These are phyloP conservation scores for Lichtheimia ramosa DNA, from an alignment of 371 early-diverging fungal genomes.

Conservation along the genomic window DNA sequence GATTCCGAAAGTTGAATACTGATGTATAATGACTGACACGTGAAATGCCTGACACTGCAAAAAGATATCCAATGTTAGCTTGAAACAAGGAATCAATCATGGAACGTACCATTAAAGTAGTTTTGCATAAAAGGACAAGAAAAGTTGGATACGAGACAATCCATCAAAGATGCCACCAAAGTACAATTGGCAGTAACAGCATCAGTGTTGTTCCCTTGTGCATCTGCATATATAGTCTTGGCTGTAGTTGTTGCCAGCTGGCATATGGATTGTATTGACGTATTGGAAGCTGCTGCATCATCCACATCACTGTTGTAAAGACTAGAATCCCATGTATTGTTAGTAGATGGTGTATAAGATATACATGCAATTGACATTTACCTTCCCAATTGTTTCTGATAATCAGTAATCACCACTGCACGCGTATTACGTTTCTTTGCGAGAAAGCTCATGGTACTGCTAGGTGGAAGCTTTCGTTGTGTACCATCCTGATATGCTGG, in stretches of 20 bases:
- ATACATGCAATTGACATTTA: slow-evolving; percentile 11
- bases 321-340: slow-evolving; percentile 26
- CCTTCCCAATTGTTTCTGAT: slow-evolving; percentile 48
- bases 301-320: slow-evolving; percentile 73
- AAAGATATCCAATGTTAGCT: neutral
- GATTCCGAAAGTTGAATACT: slow-evolving; percentile 40
- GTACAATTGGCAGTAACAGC: slow-evolving; percentile 47
- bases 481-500: slow-evolving; percentile 48
- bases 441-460: slow-evolving; percentile 76
- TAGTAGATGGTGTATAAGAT: neutral
- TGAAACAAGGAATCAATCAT: neutral
- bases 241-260: slow-evolving; percentile 58
- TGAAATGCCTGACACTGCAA: slow-evolving; percentile 29
- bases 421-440: slow-evolving; percentile 56
- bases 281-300: slow-evolving; percentile 26
- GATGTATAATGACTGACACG: slow-evolving; percentile 43
- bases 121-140: slow-evolving; percentile 62
- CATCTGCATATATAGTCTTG: slow-evolving; percentile 51
- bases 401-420: slow-evolving; percentile 69
- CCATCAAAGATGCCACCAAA: slow-evolving; percentile 55
- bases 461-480: slow-evolving; percentile 69
- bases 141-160: slow-evolving; percentile 68
- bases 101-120: slow-evolving; percentile 57
- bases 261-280: slow-evolving; percentile 54
- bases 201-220: slow-evolving; percentile 40